Base-by-base conservation (phyloP, 805 yeast genomes). In the Lipomyces yamadae region DNA sequence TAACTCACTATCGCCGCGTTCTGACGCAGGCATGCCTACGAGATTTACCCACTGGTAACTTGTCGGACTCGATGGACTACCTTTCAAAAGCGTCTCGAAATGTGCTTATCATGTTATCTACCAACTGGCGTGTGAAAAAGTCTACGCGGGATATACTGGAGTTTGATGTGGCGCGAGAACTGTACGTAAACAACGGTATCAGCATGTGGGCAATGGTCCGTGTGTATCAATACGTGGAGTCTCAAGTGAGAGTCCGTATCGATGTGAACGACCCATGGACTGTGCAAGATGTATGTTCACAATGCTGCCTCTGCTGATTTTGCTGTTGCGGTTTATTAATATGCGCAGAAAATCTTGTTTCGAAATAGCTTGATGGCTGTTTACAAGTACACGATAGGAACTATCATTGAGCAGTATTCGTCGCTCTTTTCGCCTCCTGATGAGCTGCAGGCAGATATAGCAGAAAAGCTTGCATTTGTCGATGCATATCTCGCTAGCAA, bases 111-210 rank as follows among this genome's bases (percentile, higher is more conserved):
- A 75, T 80, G 15, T 83, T 85, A 62, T 78, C 85, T 5, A 80
- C 78, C 53, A 79, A 84, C 62, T 90, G 95, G 95, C 78, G 89
- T 65, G 75, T 88, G 3, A 83, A 82, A 66, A 75, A 75, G 5
- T 78, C 86, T 0, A 80, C 90, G 0, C 77, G 84, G 59, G 83
- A 86, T 0, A 80, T 83, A 0, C 71, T 85, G 6, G 66, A 87
- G 4, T 85, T 82, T 63, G 82, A 86, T 3, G 88, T 89, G 0
- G 81, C 83, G 1, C 81, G 81, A 66, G 74, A 76, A 18, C 72
- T 81, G 11, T 71, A 81, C 53, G 45, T 57, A 3, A 33, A 39
- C 24, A 54, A 59, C 3, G 18, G 7, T 2, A 39, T 60, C 33
- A 39, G 32, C 30, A 48, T 66, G 15, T 52, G 34, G 34, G 34